Conservation (phyloP, 73 alveolate genomes). For the Blepharisma japonicum region DNA sequence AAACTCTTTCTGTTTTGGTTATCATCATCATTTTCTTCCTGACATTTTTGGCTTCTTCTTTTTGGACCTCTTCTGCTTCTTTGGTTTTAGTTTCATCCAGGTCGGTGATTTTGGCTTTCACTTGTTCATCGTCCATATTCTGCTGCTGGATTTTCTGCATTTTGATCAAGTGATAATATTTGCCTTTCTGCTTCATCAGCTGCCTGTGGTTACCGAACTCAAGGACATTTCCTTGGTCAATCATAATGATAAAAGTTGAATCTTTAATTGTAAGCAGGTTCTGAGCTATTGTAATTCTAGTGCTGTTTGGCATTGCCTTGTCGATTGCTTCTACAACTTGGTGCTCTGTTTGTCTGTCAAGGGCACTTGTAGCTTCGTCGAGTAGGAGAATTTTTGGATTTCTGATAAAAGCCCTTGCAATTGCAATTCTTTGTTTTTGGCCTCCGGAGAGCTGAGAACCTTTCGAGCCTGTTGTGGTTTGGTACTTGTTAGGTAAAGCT, state of each 20-base stretch:
- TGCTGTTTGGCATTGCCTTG: conserved; percentile 32
- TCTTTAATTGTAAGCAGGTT: conserved; percentile 61
- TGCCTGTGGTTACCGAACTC: conserved; percentile 70
- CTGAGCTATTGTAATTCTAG: conserved; percentile 71
- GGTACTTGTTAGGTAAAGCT: not conserved
- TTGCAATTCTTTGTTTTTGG: conserved; percentile 22
- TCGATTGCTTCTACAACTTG: not conserved
- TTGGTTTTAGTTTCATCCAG: not conserved
- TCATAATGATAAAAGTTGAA: conserved; percentile 60
- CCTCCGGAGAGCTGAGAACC: conserved; percentile 30
- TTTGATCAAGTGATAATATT: conserved; percentile 26
- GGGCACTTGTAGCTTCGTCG: conserved; percentile 13
- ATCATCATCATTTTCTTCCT: not conserved
- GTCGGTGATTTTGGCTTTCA: not conserved
- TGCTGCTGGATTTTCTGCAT: not conserved
- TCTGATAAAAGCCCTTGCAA: conserved; percentile 27
- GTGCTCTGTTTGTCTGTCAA: not conserved
- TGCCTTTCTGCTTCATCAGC: conserved; percentile 54
- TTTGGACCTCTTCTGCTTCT: not conserved
- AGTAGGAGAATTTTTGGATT: conserved; percentile 19
- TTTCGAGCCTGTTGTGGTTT: not conserved
- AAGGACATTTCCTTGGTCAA: conserved; percentile 61
- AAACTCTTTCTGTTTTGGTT: not conserved
- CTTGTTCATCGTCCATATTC: not conserved
- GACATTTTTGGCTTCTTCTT: not conserved